A percentile compares a stretch with the other conserved stretches of the same genome.
Conservation (phyloP, 306 rosid genomes). For the Medicago truncatula region MtrunA17r5.0-ANR NC_053045.1:62742001-62742500, state of each 20-base stretch:
- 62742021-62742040: constrained; percentile 42
- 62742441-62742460: too few species aligned
- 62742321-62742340: constrained; percentile 14
- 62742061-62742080: constrained; percentile 43
- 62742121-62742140: constrained; percentile 40
- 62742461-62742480: too few species aligned
- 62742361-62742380: constrained; percentile 47
- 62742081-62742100: constrained; percentile 41
- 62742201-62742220: constrained; percentile 4
- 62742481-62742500: too few species aligned
- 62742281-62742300: constrained; percentile 42
- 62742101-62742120: constrained; percentile 46
- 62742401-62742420: too few species aligned
- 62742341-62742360: constrained; percentile 38
- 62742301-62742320: constrained; percentile 35
- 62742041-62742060: constrained; percentile 40
- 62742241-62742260: constrained; percentile 23
- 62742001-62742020: constrained; percentile 50
- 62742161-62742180: constrained; percentile 4
- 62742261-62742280: constrained; percentile 49
- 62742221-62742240: constrained; percentile 5
- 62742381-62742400: too few species aligned
- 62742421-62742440: too few species aligned
- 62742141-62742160: constrained; percentile 47
- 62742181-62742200: constrained; percentile 52